Percentiles rank a stretch among this genome's conserved stretches.
phyloP scores from a whole-genome alignment of 805 yeast genomes.

The Candida khao-thaluensis region DNA sequence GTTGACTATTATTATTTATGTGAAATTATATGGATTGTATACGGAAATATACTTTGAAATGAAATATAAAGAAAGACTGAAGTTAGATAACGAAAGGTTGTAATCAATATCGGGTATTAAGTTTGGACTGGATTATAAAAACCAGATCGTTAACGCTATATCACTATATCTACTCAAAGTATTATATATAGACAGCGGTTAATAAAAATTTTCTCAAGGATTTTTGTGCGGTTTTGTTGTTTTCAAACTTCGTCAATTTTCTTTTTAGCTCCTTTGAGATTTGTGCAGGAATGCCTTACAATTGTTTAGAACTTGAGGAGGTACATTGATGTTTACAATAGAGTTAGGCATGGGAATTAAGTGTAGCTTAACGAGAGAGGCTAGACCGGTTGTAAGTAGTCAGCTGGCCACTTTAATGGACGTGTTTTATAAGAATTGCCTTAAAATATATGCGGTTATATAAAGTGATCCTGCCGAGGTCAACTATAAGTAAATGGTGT shows the following conservation, averaged over 20 bases:
- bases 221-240: conserved; percentile 7
- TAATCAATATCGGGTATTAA: conserved; percentile 1
- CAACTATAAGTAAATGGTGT: too few relatives aligned
- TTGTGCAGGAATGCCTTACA: conserved; percentile 5
- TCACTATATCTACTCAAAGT: background rate
- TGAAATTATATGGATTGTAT: background rate
- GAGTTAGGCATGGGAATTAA: too few relatives aligned
- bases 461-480: too few relatives aligned
- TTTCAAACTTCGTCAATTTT: conserved; percentile 5
- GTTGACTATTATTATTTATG: background rate
- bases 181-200: conserved; percentile 6
- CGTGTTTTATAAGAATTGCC: too few relatives aligned
- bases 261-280: conserved; percentile 7
- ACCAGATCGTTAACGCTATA: conserved; percentile 4
- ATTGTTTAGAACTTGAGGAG: too few relatives aligned
- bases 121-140: conserved; percentile 2
- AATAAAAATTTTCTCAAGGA: conserved; percentile 8
- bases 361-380: too few relatives aligned
- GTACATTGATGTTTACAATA: too few relatives aligned
- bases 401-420: too few relatives aligned
- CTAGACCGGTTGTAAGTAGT: too few relatives aligned
- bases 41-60: background rate
- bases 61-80: conserved; percentile 14
- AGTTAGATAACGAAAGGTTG: conserved; percentile 9
- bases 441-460: too few relatives aligned